Conservation (phyloP, 257 asterid species). For the Nemophila menziesii region DNA sequence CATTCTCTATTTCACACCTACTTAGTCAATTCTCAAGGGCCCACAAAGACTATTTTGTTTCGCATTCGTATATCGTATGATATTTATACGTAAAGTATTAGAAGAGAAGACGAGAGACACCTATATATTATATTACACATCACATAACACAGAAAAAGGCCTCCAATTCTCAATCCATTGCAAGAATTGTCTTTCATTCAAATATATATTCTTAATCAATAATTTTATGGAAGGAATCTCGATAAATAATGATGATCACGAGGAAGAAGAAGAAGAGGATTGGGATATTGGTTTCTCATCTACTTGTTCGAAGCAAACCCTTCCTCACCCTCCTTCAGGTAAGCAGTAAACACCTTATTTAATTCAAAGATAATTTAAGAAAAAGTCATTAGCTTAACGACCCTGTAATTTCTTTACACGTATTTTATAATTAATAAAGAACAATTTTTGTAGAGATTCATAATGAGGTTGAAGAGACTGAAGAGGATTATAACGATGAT, state of each 20-base stretch:
- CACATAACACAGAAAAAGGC: background rate
- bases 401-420: background rate
- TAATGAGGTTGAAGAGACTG: conserved; percentile 40
- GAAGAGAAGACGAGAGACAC: background rate
- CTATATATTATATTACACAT: no score
- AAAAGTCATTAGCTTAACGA: background rate
- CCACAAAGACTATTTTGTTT: background rate
- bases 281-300: conserved; percentile 7
- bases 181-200: background rate
- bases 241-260: background rate
- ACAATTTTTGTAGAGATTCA: conserved; percentile 19
- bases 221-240: conserved; percentile 1
- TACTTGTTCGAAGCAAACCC: conserved; percentile 8
- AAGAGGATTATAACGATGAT: conserved; percentile 42
- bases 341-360: background rate
- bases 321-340: conserved; percentile 11
- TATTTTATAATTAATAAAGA: background rate
- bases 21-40: background rate
- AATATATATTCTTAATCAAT: no score
- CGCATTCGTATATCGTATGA: background rate
- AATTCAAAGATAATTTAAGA: no score
- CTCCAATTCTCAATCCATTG: background rate
- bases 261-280: conserved; percentile 10
- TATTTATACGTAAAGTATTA: no score
- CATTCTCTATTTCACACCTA: background rate